These are phyloP conservation scores for Ophiostoma pallidulum DNA, from an alignment of 2,329 filamentous ascomycete species.

Conservation along the genomic window DNA sequence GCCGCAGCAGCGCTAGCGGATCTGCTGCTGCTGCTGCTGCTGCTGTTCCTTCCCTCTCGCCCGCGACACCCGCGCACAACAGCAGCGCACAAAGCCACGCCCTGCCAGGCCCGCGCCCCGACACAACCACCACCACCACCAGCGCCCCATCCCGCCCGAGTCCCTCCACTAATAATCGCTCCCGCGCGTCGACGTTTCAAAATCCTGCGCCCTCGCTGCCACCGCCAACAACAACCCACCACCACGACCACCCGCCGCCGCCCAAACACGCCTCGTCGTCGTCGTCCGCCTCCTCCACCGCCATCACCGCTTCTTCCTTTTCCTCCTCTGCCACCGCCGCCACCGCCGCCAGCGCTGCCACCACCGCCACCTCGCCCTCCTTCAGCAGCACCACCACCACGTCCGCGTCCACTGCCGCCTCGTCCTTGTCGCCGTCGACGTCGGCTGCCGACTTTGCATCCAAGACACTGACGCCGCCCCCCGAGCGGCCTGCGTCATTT, in stretches of 20 bases:
- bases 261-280: constrained; percentile 9
- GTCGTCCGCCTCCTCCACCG: constrained; percentile 7
- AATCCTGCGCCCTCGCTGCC: background rate
- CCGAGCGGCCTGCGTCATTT: constrained; percentile 30
- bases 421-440: background rate
- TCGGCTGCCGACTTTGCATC: background rate
- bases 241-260: constrained; percentile 1
- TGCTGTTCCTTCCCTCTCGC: background rate
- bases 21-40: background rate
- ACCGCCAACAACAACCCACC: background rate
- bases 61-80: background rate
- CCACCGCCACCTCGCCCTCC: constrained; percentile 23
- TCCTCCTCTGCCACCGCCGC: constrained; percentile 20
- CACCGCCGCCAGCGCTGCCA: background rate
- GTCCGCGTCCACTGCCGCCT: background rate
- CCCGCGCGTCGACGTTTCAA: constrained; percentile 12
- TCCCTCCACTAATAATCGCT: constrained; percentile 1
- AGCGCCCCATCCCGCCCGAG: constrained; percentile 2
- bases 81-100: background rate
- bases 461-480: constrained; percentile 16
- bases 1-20: constrained; percentile 4
- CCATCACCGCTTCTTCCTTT: constrained; percentile 24
- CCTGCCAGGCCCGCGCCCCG: background rate
- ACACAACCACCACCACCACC: background rate
- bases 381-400: constrained; percentile 21